These are phyloP conservation scores for Tolypocladium endophyticum DNA, from an alignment of 2,329 filamentous ascomycete species.

Conservation along the genomic window DNA sequence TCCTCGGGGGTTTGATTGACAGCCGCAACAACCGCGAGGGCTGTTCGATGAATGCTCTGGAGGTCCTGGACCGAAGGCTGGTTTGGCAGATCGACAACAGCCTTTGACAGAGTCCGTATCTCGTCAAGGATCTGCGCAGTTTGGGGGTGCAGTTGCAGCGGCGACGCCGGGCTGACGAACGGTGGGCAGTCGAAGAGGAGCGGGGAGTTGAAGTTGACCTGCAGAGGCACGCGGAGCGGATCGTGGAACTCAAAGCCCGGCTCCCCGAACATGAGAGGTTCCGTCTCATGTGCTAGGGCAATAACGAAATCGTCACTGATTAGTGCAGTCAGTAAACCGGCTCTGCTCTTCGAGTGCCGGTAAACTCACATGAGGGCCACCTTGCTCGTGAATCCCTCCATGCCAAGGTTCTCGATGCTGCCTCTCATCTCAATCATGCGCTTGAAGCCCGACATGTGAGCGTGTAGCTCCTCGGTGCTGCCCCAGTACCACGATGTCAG, in stretches of 20 bases:
- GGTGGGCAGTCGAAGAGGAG: slow-evolving; percentile 29
- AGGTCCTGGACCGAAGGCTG: slow-evolving; percentile 23
- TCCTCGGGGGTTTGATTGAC: slow-evolving; percentile 23
- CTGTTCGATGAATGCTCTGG: slow-evolving; percentile 25
- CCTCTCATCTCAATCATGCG: slow-evolving; percentile 37
- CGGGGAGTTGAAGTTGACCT: slow-evolving; percentile 36
- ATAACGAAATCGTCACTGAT: slow-evolving; percentile 35
- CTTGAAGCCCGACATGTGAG: slow-evolving; percentile 35
- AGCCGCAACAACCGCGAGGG: slow-evolving; percentile 27
- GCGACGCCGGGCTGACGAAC: slow-evolving; percentile 29
- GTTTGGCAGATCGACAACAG: slow-evolving; percentile 28
- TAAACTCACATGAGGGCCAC: slow-evolving; percentile 36
- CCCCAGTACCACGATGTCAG: slow-evolving; percentile 46
- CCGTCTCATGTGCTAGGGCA: slow-evolving; percentile 34
- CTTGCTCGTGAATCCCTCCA: slow-evolving; percentile 36
- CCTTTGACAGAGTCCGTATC: slow-evolving; percentile 34
- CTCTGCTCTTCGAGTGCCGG: background rate
- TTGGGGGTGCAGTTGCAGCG: slow-evolving; percentile 31
- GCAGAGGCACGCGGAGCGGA: slow-evolving; percentile 25
- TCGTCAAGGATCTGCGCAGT: slow-evolving; percentile 41
- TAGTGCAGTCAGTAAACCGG: background rate
- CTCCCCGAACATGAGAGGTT: slow-evolving; percentile 29
- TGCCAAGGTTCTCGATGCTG: slow-evolving; percentile 32
- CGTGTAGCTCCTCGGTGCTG: slow-evolving; percentile 29
- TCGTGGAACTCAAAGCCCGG: slow-evolving; percentile 31